A percentile compares a stretch with the other conserved stretches of the same genome.
phyloP scores from a whole-genome alignment of 768 basidiomycete genomes.

The Pulveroboletus sp. region DNA sequence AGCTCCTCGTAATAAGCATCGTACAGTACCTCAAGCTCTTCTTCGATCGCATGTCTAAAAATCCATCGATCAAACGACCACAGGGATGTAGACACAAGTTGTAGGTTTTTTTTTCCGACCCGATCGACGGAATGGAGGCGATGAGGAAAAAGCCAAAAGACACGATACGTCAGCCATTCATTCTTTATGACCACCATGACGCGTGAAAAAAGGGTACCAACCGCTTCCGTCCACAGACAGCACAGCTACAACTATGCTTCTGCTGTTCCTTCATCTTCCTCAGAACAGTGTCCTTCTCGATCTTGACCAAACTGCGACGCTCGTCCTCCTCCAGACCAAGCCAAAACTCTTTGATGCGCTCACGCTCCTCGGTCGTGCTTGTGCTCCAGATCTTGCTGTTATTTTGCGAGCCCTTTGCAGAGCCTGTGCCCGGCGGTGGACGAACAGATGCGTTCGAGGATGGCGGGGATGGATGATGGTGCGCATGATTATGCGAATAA shows the following conservation, averaged over 20 bases:
- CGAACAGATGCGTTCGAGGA: constrained; percentile 32
- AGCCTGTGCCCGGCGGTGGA: constrained; percentile 25
- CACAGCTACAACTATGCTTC: constrained; percentile 92
- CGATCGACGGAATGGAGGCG: constrained; percentile 15
- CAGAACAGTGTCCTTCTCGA: constrained; percentile 97
- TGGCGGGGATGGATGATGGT: constrained; percentile 49
- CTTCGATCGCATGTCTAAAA: constrained; percentile 91
- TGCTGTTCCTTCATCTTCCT: constrained; percentile 99
- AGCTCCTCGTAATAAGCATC: constrained; percentile 99
- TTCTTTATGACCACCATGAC: constrained; percentile 14
- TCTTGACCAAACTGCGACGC: constrained; percentile 85
- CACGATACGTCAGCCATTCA: constrained; percentile 19
- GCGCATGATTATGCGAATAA: constrained; percentile 45
- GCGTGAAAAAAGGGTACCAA: constrained; percentile 42
- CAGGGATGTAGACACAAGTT: constrained; percentile 3
- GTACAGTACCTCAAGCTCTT: constrained; percentile 99
- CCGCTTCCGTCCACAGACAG: constrained; percentile 97
- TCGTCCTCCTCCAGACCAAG: constrained; percentile 88
- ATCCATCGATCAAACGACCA: constrained; percentile 15
- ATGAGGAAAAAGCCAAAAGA: constrained; percentile 22
- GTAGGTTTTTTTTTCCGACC: constrained; percentile 14
- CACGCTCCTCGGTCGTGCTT: constrained; percentile 86
- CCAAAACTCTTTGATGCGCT: constrained; percentile 99
- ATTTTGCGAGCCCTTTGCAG: constrained; percentile 31
- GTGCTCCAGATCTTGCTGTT: constrained; percentile 93